Conservation (phyloP, 1,284 basidiomycete species). For the Ustilago xerochloae region DNA sequence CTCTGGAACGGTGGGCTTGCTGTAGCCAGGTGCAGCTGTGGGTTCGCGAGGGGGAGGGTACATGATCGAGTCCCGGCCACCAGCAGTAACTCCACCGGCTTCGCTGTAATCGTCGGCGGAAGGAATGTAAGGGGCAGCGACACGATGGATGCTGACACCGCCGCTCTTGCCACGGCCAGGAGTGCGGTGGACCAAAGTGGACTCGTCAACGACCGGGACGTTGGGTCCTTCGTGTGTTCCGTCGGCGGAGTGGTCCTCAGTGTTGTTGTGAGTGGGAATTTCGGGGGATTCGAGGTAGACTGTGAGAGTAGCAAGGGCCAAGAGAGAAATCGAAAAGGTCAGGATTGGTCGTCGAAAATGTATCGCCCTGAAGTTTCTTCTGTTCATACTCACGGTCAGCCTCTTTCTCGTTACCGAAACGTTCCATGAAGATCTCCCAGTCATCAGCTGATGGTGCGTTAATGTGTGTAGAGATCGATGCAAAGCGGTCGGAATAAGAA, state of each 20-base stretch:
- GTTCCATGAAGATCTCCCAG: conserved; percentile 66
- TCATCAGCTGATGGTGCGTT: conserved; percentile 52
- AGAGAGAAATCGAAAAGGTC: background rate
- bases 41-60: conserved; percentile 66
- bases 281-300: conserved; percentile 64
- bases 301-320: background rate
- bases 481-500: background rate
- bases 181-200: conserved; percentile 64
- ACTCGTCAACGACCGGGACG: conserved; percentile 63
- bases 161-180: conserved; percentile 65
- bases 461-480: background rate
- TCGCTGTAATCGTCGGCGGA: conserved; percentile 63
- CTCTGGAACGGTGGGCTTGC: conserved; percentile 54
- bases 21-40: conserved; percentile 48
- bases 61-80: conserved; percentile 66
- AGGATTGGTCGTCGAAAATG: too few species aligned
- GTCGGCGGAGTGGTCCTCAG: conserved; percentile 36
- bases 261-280: conserved; percentile 46
- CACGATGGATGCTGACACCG: conserved; percentile 65
- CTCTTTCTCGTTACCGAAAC: conserved; percentile 59
- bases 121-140: conserved; percentile 54
- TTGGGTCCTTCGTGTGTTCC: conserved; percentile 52
- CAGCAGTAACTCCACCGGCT: conserved; percentile 63
- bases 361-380: too few species aligned
- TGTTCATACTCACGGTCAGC: conserved; percentile 55